Evolutionary conservation across 225 moss, liverwort and hornwort genomes (phyloP), one percentile per base, ranked within the genome.

Genomic region (Pleurozium schreberi): DNA sequence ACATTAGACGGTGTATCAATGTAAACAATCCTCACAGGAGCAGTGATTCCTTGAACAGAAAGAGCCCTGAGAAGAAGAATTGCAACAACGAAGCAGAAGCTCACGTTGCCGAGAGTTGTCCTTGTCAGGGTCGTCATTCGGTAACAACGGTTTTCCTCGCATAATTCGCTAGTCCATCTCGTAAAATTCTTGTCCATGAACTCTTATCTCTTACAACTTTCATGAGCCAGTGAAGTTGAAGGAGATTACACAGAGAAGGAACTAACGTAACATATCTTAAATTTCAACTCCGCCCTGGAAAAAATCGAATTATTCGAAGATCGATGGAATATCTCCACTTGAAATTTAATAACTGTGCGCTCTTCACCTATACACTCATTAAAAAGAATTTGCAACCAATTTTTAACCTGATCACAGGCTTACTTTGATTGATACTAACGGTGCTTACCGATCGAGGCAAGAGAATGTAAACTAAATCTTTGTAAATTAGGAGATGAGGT

Each of bases 1-100:
- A 82, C 60, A 36, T 77, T 90, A 27, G 76, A 57, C 70, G 93
- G 93, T 84, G 88, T 87, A 40, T 90, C 90, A 57, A 13, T 63
- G 58, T 80, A 91, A 60, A 84, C 75, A 78, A 93, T 86, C 22
- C 60, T 91, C 75, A 38, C 62, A 73, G 63, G 79, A 89, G 85
- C 85, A 81, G 63, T 42, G 40, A 80, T 43, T 77, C 81, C 91
- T 38, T 89, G 86, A 15, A 47, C 80, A 64, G 75, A 82, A 73
- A 83, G 67, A 55, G 78, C 82, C 75, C 80, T 80, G 75, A 91
- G 86, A 59, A 92, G 60, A 47, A 93, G 30, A 80, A 84, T 42
- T 57, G 80, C 76, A 45, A 88, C 88, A 49, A 85, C 40, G 73
- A 88, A 68, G 52, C 68, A 89, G 83, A 86, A 88, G 88, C 84